Conservation (phyloP, 192 early-diverging fungal species). For the Chytriomyces confervae region DNA sequence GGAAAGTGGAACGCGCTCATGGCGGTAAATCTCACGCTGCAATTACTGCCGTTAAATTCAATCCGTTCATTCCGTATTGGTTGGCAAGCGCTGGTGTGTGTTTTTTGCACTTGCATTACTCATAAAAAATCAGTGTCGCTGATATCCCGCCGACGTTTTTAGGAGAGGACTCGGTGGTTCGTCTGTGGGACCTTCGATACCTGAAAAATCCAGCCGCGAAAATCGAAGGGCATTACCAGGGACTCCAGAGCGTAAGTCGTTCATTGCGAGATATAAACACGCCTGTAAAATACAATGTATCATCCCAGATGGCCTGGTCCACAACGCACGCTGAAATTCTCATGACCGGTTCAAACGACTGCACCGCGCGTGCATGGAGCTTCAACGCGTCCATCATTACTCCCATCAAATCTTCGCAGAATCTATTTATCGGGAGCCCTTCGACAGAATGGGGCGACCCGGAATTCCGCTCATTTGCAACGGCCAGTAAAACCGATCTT, state of each 20-base stretch:
- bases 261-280: not conserved
- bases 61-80: constrained; percentile 80
- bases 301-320: constrained; percentile 65
- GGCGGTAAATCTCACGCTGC: constrained; percentile 31
- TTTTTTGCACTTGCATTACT: not conserved
- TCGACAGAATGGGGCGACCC: constrained; percentile 50
- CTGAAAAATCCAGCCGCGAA: constrained; percentile 51
- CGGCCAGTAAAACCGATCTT: not conserved
- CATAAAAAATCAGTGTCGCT: not conserved
- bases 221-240: constrained; percentile 61
- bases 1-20: constrained; percentile 56
- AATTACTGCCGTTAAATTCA: constrained; percentile 67
- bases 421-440: constrained; percentile 50
- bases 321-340: constrained; percentile 70
- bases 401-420: constrained; percentile 31
- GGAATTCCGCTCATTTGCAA: not conserved
- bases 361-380: constrained; percentile 62
- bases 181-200: constrained; percentile 77
- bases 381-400: constrained; percentile 33
- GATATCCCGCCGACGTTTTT: no score
- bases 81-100: constrained; percentile 60
- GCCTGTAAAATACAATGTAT: not conserved
- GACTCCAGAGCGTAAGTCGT: constrained; percentile 48
- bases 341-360: constrained; percentile 63
- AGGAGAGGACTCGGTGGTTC: constrained; percentile 59